phyloP scores from a whole-genome alignment of 225 moss, liverwort and hornwort species.

The Ulota crispa region DNA sequence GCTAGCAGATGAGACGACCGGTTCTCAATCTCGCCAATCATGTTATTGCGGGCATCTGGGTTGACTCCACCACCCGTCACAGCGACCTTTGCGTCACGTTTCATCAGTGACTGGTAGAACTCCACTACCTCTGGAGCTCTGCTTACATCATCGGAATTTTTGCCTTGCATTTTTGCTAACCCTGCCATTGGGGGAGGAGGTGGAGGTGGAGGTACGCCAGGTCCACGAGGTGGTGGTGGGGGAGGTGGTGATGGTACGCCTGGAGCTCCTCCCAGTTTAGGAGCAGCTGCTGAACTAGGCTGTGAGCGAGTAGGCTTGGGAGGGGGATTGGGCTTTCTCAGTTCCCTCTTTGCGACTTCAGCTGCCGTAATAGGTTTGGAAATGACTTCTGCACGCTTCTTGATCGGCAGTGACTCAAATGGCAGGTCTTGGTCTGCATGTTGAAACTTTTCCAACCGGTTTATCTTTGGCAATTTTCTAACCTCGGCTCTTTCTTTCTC shows the following conservation, averaged over 20 bases:
- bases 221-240: constrained; percentile 50
- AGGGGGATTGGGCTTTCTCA: constrained; percentile 76
- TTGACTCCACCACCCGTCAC: constrained; percentile 34
- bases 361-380: constrained; percentile 57
- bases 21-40: constrained; percentile 89
- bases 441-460: constrained; percentile 20
- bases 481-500: constrained; percentile 63
- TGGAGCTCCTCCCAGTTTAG: constrained; percentile 22
- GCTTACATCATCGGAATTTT: constrained; percentile 55
- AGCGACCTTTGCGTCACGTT: constrained; percentile 63
- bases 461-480: constrained; percentile 44
- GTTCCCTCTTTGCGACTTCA: constrained; percentile 65
- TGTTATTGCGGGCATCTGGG: constrained; percentile 65
- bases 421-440: constrained; percentile 5
- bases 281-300: constrained; percentile 19
- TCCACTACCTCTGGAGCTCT: constrained; percentile 87
- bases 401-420: constrained; percentile 15
- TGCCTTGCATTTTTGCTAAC: constrained; percentile 31
- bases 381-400: constrained; percentile 30
- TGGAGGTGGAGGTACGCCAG: constrained; percentile 55
- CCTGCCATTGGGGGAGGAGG: constrained; percentile 60
- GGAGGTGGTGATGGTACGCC: constrained; percentile 62
- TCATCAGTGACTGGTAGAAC: constrained; percentile 86
- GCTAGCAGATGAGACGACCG: constrained; percentile 79
- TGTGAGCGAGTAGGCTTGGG: constrained; percentile 52